These are phyloP conservation scores for Pseudogymnoascus sp. DNA, from an alignment of 2,329 filamentous ascomycete genomes.

Conservation along the genomic window DNA sequence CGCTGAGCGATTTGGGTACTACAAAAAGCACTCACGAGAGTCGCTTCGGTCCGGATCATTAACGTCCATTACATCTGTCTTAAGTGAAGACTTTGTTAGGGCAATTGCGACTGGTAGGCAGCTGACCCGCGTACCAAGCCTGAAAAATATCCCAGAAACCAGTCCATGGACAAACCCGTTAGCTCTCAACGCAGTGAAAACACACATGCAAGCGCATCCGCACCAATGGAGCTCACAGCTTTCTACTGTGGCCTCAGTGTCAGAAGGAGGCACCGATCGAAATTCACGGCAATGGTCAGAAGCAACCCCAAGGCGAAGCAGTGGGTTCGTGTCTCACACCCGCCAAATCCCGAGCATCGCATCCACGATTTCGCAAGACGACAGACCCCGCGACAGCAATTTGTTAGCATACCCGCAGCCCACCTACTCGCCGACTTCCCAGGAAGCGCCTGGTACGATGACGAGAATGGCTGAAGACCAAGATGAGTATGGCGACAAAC, in stretches of 20 bases:
- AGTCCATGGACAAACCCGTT: slow-evolving; percentile 30
- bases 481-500: slow-evolving; percentile 57
- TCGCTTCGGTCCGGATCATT: slow-evolving; percentile 46
- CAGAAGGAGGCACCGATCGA: slow-evolving; percentile 44
- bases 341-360: slow-evolving; percentile 51
- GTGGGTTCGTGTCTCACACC: slow-evolving; percentile 42
- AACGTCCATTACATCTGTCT: slow-evolving; percentile 48
- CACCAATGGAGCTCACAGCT: slow-evolving; percentile 59
- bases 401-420: slow-evolving; percentile 45
- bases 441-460: slow-evolving; percentile 27
- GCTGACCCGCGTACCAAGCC: slow-evolving; percentile 28
- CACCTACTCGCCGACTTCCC: slow-evolving; percentile 33
- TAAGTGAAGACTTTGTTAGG: slow-evolving; percentile 30
- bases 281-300: slow-evolving; percentile 39
- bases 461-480: slow-evolving; percentile 47
- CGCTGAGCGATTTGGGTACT: slow-evolving; percentile 42
- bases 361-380: slow-evolving; percentile 34
- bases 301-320: slow-evolving; percentile 36
- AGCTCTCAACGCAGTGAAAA: slow-evolving; percentile 24
- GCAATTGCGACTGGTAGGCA: slow-evolving; percentile 36
- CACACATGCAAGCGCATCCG: slow-evolving; percentile 40
- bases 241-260: slow-evolving; percentile 57
- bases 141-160: slow-evolving; percentile 17
- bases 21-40: slow-evolving; percentile 45
- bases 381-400: slow-evolving; percentile 17